phyloP scores from a whole-genome alignment of 352 stramenopile species.

The Thraustochytrium striatum region DNA sequence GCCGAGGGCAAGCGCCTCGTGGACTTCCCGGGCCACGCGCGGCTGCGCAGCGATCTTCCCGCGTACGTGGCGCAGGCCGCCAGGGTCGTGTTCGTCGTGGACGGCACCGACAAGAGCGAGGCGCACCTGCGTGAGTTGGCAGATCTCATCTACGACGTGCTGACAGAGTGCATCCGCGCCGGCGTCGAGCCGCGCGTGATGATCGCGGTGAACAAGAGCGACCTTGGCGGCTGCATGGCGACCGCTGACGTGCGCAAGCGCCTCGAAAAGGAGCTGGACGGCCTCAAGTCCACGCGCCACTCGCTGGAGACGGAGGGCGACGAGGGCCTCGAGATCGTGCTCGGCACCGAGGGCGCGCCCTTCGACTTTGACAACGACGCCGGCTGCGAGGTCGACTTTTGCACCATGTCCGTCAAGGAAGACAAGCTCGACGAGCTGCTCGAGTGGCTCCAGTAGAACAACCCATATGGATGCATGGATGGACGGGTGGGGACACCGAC shows the following conservation, averaged over 20 bases:
- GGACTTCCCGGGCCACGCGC: conserved; percentile 37
- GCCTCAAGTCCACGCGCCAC: conserved; percentile 36
- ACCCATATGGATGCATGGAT: too few species aligned
- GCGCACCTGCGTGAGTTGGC: conserved; percentile 3
- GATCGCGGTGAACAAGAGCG: conserved; percentile 38
- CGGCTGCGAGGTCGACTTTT: conserved; percentile 37
- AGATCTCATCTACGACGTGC: conserved; percentile 17
- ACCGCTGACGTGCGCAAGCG: background rate
- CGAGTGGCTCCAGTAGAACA: too few species aligned
- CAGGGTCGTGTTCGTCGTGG: conserved; percentile 22
- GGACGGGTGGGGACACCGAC: background rate
- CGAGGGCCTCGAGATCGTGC: conserved; percentile 24
- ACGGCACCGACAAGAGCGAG: background rate
- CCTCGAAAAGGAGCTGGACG: conserved; percentile 37
- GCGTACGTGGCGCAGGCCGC: background rate
- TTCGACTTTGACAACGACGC: conserved; percentile 35
- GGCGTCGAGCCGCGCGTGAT: conserved; percentile 23
- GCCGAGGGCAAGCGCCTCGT: background rate
- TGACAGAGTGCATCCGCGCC: conserved; percentile 19
- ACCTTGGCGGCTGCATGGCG: background rate
- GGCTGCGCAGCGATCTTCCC: background rate
- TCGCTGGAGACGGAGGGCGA: conserved; percentile 41
- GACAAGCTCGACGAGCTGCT: background rate
- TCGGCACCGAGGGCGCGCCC: conserved; percentile 22
- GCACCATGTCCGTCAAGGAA: background rate